Evolutionary conservation across 192 early-diverging fungal genomes (phyloP).

Genomic region (Coemansia sp.): DNA sequence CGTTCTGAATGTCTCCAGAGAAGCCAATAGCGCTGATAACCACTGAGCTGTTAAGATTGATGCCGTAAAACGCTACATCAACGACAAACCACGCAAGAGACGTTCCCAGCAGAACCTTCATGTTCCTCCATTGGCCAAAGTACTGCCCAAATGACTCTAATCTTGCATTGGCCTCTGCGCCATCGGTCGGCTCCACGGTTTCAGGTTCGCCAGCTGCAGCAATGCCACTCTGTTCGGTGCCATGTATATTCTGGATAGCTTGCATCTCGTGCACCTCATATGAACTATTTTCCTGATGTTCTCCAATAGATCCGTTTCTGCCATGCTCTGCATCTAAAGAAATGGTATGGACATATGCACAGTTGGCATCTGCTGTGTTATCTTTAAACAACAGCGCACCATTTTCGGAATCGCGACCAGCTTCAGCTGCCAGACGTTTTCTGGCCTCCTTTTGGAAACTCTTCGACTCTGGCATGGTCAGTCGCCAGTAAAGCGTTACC

Average conservation of each 20-base stretch:
- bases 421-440: neutral
- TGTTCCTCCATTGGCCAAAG: slow-evolving; percentile 75
- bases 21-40: slow-evolving; percentile 65
- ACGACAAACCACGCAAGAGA: slow-evolving; percentile 68
- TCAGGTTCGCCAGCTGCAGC: neutral
- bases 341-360: too few species aligned
- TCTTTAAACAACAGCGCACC: slow-evolving; percentile 3
- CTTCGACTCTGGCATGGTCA: slow-evolving; percentile 90
- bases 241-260: too few species aligned
- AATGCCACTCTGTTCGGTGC: neutral
- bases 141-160: slow-evolving; percentile 52
- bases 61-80: slow-evolving; percentile 72
- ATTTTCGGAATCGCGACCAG: slow-evolving; percentile 1
- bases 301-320: too few species aligned
- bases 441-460: slow-evolving; percentile 52
- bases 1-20: slow-evolving; percentile 12
- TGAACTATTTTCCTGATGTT: neutral
- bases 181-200: neutral
- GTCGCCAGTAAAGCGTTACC: slow-evolving; percentile 76
- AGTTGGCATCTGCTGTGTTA: too few species aligned
- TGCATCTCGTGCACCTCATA: neutral
- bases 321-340: too few species aligned
- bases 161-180: neutral
- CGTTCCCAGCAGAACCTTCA: slow-evolving; percentile 67
- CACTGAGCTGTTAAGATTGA: slow-evolving; percentile 70